phyloP scores from a whole-genome alignment of 2,329 filamentous ascomycete species.

The Fusarium staphyleae region DNA sequence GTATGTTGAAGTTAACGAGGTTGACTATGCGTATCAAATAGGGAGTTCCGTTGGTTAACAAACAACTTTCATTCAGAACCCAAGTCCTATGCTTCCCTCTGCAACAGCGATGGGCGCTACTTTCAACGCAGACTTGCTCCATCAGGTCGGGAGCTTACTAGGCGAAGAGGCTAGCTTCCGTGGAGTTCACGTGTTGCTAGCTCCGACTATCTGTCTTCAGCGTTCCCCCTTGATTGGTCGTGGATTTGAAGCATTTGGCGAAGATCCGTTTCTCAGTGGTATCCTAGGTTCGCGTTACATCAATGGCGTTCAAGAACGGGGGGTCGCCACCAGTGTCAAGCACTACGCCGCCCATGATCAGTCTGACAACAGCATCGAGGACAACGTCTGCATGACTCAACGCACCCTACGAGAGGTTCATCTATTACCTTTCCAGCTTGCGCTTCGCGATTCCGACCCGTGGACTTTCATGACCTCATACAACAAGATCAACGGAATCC shows the following conservation, averaged over 20 bases:
- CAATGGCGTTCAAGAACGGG: slow-evolving; percentile 49
- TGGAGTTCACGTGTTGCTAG: slow-evolving; percentile 69
- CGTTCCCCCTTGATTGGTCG: slow-evolving; percentile 52
- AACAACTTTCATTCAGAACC: slow-evolving; percentile 7
- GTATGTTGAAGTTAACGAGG: slow-evolving; percentile 2
- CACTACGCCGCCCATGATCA: slow-evolving; percentile 53
- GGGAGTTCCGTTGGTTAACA: background rate
- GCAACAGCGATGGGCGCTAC: slow-evolving; percentile 61
- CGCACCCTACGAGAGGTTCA: slow-evolving; percentile 36
- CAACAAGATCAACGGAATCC: slow-evolving; percentile 50
- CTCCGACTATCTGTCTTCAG: slow-evolving; percentile 49
- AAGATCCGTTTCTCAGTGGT: slow-evolving; percentile 52
- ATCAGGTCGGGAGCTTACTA: slow-evolving; percentile 63
- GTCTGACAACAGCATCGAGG: slow-evolving; percentile 39
- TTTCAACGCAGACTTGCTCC: slow-evolving; percentile 66
- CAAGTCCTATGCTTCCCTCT: slow-evolving; percentile 51
- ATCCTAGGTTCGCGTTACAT: slow-evolving; percentile 44
- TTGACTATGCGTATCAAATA: no score
- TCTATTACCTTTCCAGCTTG: slow-evolving; percentile 50
- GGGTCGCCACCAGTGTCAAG: slow-evolving; percentile 51
- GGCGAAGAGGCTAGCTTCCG: slow-evolving; percentile 62
- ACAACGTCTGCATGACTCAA: slow-evolving; percentile 30
- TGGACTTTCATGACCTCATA: slow-evolving; percentile 46
- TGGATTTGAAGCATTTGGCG: slow-evolving; percentile 51
- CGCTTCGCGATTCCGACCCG: slow-evolving; percentile 47